Base-by-base conservation (phyloP, 2,329 filamentous ascomycete species). In the Fusarium sp. region DNA sequence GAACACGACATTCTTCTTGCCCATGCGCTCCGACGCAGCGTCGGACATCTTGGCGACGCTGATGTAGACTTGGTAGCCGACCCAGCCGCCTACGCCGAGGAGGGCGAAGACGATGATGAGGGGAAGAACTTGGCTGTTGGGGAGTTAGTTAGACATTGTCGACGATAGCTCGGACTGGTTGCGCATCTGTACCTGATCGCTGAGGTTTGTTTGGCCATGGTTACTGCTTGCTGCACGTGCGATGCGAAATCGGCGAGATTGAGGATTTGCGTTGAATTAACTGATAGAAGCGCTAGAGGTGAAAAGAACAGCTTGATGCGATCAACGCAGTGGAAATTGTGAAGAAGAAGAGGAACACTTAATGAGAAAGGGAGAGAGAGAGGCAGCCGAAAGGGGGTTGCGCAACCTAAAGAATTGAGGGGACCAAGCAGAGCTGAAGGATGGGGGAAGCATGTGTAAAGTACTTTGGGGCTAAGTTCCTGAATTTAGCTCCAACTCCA, bases 1-100 rank as follows among this genome's bases (percentile, higher is more conserved):
- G 78, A 93, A 91, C 39, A 88, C 83, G 57, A 94, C 86, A 76
- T 94, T 91, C 81, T 91, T 91, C 80, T 88, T 88, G 76, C 90
- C 88, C 87, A 94, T 91, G 74, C 88, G 88, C 78, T 90, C 84
- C 47, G 85, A 86, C 45, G 91, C 90, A 59, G 86, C 84, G 61
- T 87, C 82, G 63, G 87, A 85, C 72, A 94, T 89, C 77, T 91
- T 85, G 79, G 83, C 84, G 55, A 87, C 83, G 78, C 88, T 88
- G 54, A 91, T 78, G 79, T 91, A 94, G 76, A 94, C 85, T 63
- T 92, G 89, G 78, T 93, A 93, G 63, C 87, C 85, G 58, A 94
- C 82, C 80, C 88, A 92, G 57, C 83, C 90, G 43, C 85, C 76
- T 54, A 81, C 84, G 64, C 78, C 84, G 27, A 92, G 76, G 74